Percentiles rank a stretch among this genome's conserved stretches.
Conservation (phyloP, 108 stramenopile genomes). For the Craspedostauros australis region DNA sequence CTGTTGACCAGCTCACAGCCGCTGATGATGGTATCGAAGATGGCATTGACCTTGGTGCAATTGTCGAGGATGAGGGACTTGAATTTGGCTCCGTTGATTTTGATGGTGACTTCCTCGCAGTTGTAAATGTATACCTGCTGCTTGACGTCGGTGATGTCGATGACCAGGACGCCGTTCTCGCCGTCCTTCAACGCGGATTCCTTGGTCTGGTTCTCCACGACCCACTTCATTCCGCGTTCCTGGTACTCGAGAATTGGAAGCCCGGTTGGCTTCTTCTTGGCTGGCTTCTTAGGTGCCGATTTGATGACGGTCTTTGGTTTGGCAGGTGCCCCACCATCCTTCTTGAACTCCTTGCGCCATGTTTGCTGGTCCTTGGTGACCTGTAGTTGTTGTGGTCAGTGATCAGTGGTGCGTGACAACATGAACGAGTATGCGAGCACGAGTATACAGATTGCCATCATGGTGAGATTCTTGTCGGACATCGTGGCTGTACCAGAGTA, state of each 20-base stretch:
- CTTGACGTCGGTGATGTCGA: conserved; percentile 84
- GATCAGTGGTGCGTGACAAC: too few species aligned
- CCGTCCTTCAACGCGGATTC: conserved; percentile 32
- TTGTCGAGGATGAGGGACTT: conserved; percentile 86
- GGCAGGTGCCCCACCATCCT: conserved; percentile 27
- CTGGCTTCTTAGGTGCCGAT: conserved; percentile 18
- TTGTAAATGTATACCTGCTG: conserved; percentile 87
- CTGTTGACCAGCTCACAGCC: conserved; percentile 93
- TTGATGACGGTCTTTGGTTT: neutral
- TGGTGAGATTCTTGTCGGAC: neutral
- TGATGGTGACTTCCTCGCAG: conserved; percentile 83
- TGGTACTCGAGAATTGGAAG: conserved; percentile 85
- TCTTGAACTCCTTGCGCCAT: conserved; percentile 91
- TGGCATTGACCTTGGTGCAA: conserved; percentile 78
- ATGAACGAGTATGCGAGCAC: too few species aligned
- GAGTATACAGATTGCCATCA: neutral
- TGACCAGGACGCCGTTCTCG: conserved; percentile 58
- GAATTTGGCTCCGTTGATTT: conserved; percentile 85
- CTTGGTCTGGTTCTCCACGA: conserved; percentile 90
- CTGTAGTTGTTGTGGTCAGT: too few species aligned
- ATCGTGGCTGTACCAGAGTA: neutral
- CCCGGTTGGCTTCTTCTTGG: conserved; percentile 52
- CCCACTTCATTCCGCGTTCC: conserved; percentile 88
- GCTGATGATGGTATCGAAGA: conserved; percentile 84
- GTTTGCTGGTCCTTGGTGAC: conserved; percentile 90